Evolutionary conservation across 768 basidiomycete genomes (phyloP).

Genomic region (Scleroderma citrinum): DNA sequence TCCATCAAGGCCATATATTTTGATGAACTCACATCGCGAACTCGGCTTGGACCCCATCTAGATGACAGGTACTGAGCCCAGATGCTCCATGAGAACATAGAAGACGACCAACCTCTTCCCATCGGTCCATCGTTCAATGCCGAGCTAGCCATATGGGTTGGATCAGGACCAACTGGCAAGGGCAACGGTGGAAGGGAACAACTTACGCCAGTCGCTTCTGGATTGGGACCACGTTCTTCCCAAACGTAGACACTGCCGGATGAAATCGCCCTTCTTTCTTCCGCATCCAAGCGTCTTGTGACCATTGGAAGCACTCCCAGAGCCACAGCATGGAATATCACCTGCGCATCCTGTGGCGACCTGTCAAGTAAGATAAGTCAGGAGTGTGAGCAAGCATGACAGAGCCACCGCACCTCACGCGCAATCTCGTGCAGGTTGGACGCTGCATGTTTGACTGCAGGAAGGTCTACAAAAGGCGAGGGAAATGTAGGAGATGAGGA

Average conservation of each 20-base stretch:
- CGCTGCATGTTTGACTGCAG: conserved; percentile 44
- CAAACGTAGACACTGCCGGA: conserved; percentile 77
- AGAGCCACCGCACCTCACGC: conserved; percentile 36
- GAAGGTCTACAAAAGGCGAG: conserved; percentile 12
- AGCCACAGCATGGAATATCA: conserved; percentile 70
- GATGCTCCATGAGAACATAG: not conserved
- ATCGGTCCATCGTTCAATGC: conserved; percentile 81
- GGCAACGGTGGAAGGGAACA: not conserved
- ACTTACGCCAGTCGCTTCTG: conserved; percentile 62
- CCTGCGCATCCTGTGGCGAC: conserved; percentile 60
- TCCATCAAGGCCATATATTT: not conserved
- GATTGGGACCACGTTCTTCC: conserved; percentile 70
- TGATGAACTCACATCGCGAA: conserved; percentile 54
- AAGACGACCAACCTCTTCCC: conserved; percentile 38
- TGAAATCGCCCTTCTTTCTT: conserved; percentile 63
- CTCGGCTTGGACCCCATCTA: conserved; percentile 75
- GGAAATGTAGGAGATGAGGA: conserved; percentile 17
- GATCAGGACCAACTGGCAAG: conserved; percentile 1
- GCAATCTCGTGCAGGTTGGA: conserved; percentile 62
- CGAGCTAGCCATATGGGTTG: conserved; percentile 40
- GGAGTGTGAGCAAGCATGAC: not conserved
- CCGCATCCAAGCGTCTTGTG: conserved; percentile 64
- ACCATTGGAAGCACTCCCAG: conserved; percentile 58
- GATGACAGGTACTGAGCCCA: conserved; percentile 5
- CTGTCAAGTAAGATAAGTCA: conserved; percentile 18